Evolutionary conservation across 2,329 filamentous ascomycete species (phyloP).

Genomic region (Colletotrichum liriopes): DNA sequence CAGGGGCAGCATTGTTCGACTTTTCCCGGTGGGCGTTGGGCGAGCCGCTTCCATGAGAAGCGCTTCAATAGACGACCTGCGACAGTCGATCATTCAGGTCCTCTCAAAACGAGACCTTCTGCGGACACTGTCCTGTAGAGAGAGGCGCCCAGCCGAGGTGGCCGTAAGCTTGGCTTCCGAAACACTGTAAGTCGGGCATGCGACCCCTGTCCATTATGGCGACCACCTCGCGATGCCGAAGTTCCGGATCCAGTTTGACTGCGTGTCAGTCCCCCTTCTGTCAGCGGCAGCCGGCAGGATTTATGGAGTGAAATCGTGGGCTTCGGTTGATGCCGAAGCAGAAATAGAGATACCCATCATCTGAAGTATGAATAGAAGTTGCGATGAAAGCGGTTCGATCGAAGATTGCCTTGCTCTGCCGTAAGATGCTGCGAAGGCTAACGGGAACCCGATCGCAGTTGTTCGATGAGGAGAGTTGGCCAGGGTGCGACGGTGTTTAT

Average conservation of each 20-base stretch:
- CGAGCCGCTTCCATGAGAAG: not conserved
- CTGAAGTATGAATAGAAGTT: constrained; percentile 30
- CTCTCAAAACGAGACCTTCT: constrained; percentile 6
- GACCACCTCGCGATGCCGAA: constrained; percentile 25
- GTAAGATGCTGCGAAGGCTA: constrained; percentile 4
- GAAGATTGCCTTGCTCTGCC: not conserved
- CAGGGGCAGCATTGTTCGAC: constrained; percentile 8
- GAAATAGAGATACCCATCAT: constrained; percentile 22
- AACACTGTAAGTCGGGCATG: constrained; percentile 38
- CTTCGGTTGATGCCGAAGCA: not conserved
- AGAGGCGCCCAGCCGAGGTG: not conserved
- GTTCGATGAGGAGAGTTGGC: not conserved
- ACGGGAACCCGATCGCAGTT: not conserved
- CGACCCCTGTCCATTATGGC: constrained; percentile 26
- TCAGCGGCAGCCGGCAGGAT: not conserved
- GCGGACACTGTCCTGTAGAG: constrained; percentile 13
- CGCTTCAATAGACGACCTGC: constrained; percentile 25
- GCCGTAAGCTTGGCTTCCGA: constrained; percentile 35
- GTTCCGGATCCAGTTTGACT: constrained; percentile 7
- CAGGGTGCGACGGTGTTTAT: constrained; percentile 15
- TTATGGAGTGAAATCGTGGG: not conserved
- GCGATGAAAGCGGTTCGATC: constrained; percentile 17
- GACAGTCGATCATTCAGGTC: constrained; percentile 40
- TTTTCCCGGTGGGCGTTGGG: not conserved
- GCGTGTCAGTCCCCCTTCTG: not conserved